A percentile compares a stretch with the other conserved stretches of the same genome.
phyloP scores from a whole-genome alignment of 2,329 filamentous ascomycete species.

The Scopulariopsis brevicaulis region DNA sequence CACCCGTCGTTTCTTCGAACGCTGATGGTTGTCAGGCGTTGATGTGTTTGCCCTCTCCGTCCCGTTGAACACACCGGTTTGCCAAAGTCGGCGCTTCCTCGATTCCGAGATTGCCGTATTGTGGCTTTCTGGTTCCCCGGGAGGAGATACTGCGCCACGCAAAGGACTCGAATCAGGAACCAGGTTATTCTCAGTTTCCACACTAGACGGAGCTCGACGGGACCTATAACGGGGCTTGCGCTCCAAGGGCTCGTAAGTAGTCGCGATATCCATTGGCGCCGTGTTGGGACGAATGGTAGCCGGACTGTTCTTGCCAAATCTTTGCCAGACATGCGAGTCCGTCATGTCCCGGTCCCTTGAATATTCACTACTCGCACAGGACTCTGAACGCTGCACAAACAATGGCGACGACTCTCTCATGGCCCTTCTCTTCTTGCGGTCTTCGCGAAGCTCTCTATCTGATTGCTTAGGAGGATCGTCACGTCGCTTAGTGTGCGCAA shows the following conservation, averaged over 20 bases:
- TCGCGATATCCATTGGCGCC: neutral
- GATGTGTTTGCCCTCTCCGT: neutral
- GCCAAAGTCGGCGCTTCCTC: neutral
- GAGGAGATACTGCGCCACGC: neutral
- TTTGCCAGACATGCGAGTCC: neutral
- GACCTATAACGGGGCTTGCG: neutral
- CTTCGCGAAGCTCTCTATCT: neutral
- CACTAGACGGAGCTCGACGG: neutral
- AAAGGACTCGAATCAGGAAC: neutral
- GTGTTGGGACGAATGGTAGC: neutral
- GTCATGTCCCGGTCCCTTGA: neutral
- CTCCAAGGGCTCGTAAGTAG: neutral
- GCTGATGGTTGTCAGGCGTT: neutral
- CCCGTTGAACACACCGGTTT: neutral
- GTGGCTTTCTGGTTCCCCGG: neutral
- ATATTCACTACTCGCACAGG: neutral
- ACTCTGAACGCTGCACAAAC: neutral
- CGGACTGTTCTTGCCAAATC: neutral
- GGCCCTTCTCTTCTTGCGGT: conserved; percentile 15
- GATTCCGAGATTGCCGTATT: neutral
- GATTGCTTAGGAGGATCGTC: neutral
- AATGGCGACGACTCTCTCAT: conserved; percentile 11
- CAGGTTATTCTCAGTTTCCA: neutral
- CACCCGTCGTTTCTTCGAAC: neutral
- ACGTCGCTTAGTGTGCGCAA: conserved; percentile 15